Base-by-base conservation (phyloP, 495 filamentous ascomycete species). In the Lasiosphaeria ovina region DNA sequence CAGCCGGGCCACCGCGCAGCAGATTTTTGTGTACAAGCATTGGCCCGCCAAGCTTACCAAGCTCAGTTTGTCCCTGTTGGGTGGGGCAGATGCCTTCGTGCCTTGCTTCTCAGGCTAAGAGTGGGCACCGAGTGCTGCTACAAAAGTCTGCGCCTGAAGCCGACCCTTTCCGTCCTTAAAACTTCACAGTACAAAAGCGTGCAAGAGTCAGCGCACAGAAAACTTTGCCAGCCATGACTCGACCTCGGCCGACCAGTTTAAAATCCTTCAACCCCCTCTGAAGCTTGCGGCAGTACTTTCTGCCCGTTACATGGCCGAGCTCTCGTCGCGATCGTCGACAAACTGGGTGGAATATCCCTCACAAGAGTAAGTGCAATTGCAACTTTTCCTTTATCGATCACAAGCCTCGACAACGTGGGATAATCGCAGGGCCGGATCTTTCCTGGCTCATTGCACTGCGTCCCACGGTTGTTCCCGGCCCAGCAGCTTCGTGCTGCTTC, bases 341-440 rank as follows among this genome's bases (percentile, higher is more conserved):
- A 40, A 47, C 31, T 62, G 55, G 61, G 69, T 62, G 58, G 35
- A 66, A 61, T 60, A 63, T 69, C 59, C 57, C 62, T 40, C 51
- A 53, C 48, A n/a, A 53, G 52, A 54, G 72, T 74, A 60, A 69
- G 72, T 69, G 10, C 32, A 54, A 36, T 35, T 12, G 24, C 51
- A 42, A 42, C 44, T 54, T 58, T 53, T 32, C 35, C 14, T 55
- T 36, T 63, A 14, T 17, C 24, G 24, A 24, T 24, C 24, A 24
- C 24, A 24, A 24, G 24, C 24, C 24, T 2, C 24, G 24, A 24
- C 24, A 24, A 24, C 2, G 24, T 24, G 2, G 24, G 24, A 24
- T 24, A 24, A 24, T 24, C 1, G 24, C 24, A 24, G 24, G 2
- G 24, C 0, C 24, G 24, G 2, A 2, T 24, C 24, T 24, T 24